phyloP scores from a whole-genome alignment of 495 filamentous ascomycete genomes.

The Podospora pseudocomata region DNA sequence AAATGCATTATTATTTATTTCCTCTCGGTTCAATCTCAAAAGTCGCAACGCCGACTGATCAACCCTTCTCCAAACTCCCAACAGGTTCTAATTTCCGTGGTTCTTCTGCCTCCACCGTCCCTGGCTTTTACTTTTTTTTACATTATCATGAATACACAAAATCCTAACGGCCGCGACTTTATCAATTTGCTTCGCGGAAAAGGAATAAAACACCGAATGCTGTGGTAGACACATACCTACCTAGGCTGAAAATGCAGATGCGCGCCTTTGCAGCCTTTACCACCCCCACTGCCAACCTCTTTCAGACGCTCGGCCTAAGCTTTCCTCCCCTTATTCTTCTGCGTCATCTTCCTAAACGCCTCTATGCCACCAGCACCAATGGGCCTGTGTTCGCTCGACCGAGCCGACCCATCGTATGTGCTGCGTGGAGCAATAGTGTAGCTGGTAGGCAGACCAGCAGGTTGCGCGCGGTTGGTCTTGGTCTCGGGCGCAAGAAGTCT shows the following conservation, averaged over 20 bases:
- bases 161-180: not conserved
- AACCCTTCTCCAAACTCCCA: not conserved
- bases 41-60: too few relatives aligned
- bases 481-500: conserved; percentile 65
- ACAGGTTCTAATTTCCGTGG: not conserved
- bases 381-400: conserved; percentile 47
- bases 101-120: not conserved
- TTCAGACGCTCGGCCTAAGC: not conserved
- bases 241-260: not conserved
- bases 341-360: conserved; percentile 77
- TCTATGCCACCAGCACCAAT: conserved; percentile 72
- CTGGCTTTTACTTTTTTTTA: not conserved
- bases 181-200: not conserved
- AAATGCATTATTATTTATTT: too few relatives aligned
- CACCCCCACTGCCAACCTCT: not conserved
- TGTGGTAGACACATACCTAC: not conserved
- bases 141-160: conserved; percentile 6
- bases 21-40: too few relatives aligned
- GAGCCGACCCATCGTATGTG: conserved; percentile 45
- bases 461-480: conserved; percentile 66
- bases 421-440: conserved; percentile 77
- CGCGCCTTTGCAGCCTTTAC: not conserved
- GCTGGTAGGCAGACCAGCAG: conserved; percentile 65
- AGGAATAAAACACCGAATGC: not conserved
- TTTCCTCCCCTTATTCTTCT: conserved; percentile 47